Percentiles rank a stretch among this genome's conserved stretches.
phyloP scores from a whole-genome alignment of 2,329 filamentous ascomycete species.

The Arthrinium phaeospermum region DNA sequence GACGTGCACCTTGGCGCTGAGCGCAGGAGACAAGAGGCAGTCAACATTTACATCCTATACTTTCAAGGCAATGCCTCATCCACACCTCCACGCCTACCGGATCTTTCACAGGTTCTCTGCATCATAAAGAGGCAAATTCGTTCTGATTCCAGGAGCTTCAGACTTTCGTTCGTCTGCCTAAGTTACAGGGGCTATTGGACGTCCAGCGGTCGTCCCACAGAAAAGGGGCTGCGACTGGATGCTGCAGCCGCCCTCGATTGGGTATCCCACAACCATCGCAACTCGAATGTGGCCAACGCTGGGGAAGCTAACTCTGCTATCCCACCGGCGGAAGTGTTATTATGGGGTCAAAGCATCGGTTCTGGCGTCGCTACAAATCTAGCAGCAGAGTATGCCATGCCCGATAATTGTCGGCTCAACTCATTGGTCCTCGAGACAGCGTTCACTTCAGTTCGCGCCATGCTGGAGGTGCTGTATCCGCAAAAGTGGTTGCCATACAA shows the following conservation, averaged over 20 bases:
- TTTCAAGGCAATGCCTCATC: constrained; percentile 67
- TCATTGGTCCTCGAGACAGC: constrained; percentile 76
- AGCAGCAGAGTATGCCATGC: constrained; percentile 47
- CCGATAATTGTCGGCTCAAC: constrained; percentile 46
- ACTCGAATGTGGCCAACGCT: not conserved
- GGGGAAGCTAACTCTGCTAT: constrained; percentile 20
- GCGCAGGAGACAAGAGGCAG: constrained; percentile 17
- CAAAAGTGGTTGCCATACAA: constrained; percentile 81
- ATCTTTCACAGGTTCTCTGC: constrained; percentile 58
- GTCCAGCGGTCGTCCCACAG: constrained; percentile 72
- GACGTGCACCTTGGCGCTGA: constrained; percentile 40
- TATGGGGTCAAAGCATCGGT: constrained; percentile 83
- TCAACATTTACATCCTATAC: constrained; percentile 61
- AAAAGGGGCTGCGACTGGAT: constrained; percentile 73
- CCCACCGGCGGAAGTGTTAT: constrained; percentile 49
- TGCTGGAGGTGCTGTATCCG: constrained; percentile 76
- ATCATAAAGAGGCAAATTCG: constrained; percentile 47
- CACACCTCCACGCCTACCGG: constrained; percentile 60
- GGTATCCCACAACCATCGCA: constrained; percentile 54
- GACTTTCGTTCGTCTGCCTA: constrained; percentile 58
- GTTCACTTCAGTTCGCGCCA: constrained; percentile 71
- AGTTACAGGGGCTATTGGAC: constrained; percentile 81
- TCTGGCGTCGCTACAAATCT: constrained; percentile 72
- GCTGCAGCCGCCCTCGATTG: constrained; percentile 68
- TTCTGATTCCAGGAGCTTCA: constrained; percentile 34